Evolutionary conservation across 2,329 filamentous ascomycete genomes (phyloP).

Genomic region (Lachnellula arida): DNA sequence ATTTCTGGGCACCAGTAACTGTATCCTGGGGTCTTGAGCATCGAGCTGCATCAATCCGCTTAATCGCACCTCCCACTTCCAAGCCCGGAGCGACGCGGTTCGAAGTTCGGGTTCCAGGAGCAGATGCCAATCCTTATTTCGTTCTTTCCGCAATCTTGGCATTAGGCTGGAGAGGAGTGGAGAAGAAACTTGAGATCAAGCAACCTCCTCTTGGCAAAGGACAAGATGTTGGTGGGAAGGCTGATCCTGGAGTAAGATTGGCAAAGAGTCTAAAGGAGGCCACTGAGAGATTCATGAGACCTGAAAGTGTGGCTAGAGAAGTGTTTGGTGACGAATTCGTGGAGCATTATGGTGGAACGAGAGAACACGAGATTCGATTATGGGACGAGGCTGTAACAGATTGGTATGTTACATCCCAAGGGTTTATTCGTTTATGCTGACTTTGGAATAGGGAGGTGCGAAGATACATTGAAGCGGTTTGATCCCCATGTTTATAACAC

Average conservation of each 20-base stretch:
- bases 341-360: slow-evolving; percentile 87
- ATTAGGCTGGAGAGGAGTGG: slow-evolving; percentile 84
- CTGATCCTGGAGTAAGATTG: slow-evolving; percentile 69
- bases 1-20: slow-evolving; percentile 98
- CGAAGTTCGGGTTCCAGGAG: slow-evolving; percentile 90
- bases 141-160: slow-evolving; percentile 84
- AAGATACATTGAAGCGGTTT: slow-evolving; percentile 68
- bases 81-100: slow-evolving; percentile 85
- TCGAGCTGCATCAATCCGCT: slow-evolving; percentile 80
- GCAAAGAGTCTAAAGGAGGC: slow-evolving; percentile 85
- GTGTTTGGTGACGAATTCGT: slow-evolving; percentile 95
- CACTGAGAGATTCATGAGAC: slow-evolving; percentile 68
- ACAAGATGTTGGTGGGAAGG: slow-evolving; percentile 68
- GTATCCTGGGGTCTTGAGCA: slow-evolving; percentile 97
- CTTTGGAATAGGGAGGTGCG: slow-evolving; percentile 59
- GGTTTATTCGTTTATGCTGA: slow-evolving; percentile 6
- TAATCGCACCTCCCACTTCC: slow-evolving; percentile 84
- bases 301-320: slow-evolving; percentile 83
- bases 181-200: slow-evolving; percentile 82
- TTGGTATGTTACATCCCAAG: slow-evolving; percentile 59
- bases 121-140: slow-evolving; percentile 84
- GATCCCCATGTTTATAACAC: slow-evolving; percentile 2
- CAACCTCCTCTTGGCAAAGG: slow-evolving; percentile 81
- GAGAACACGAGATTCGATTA: slow-evolving; percentile 82
- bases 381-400: slow-evolving; percentile 98